Percentiles rank a stretch among this genome's conserved stretches.
phyloP scores from a whole-genome alignment of 2,329 filamentous ascomycete genomes.

The Fusarium aywerte region DNA sequence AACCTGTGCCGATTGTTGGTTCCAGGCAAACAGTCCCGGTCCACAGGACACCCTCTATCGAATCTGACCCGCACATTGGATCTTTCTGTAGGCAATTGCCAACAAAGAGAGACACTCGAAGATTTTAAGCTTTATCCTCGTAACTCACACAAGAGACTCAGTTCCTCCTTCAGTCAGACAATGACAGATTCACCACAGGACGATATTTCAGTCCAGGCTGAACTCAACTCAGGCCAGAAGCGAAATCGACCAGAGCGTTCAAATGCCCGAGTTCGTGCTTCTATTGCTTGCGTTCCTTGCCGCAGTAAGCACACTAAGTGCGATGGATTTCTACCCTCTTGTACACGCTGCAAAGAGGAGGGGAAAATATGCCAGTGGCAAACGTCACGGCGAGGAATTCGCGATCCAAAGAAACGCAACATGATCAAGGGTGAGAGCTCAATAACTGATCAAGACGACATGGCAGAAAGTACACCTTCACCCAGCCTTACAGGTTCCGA shows the following conservation, averaged over 20 bases:
- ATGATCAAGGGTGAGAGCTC: conserved; percentile 16
- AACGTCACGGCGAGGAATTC: conserved; percentile 38
- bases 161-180: conserved; percentile 4
- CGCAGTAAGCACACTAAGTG: conserved; percentile 41
- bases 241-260: conserved; percentile 26
- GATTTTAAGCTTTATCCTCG: not conserved
- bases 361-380: conserved; percentile 29
- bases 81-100: not conserved
- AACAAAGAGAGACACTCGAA: conserved; percentile 10
- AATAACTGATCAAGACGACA: conserved; percentile 2
- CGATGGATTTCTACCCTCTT: conserved; percentile 31
- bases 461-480: conserved; percentile 20
- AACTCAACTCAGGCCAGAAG: conserved; percentile 4
- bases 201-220: conserved; percentile 5
- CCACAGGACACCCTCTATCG: conserved; percentile 8
- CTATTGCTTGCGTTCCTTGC: conserved; percentile 39
- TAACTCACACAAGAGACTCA: not conserved
- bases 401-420: conserved; percentile 29
- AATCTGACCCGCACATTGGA: not conserved
- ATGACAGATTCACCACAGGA: conserved; percentile 26
- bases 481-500: conserved; percentile 8
- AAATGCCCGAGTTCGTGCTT: conserved; percentile 33
- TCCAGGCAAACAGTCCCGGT: conserved; percentile 12
- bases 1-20: conserved; percentile 13
- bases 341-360: conserved; percentile 36